Base-by-base conservation (phyloP, 2,329 filamentous ascomycete genomes). In the Alternaria atra region DNA sequence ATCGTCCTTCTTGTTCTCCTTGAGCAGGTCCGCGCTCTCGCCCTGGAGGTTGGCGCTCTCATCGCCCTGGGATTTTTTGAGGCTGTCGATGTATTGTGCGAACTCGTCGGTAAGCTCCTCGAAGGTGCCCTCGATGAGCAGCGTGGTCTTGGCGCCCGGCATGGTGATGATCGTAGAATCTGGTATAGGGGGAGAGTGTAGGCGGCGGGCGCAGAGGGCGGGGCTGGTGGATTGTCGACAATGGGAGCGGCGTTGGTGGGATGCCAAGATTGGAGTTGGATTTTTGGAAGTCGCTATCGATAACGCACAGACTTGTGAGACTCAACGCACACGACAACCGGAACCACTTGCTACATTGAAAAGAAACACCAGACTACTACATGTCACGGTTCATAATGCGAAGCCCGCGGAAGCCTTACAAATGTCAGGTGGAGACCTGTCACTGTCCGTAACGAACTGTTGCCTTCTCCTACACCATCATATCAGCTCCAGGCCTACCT, bases 71-170 rank as follows among this genome's bases (percentile, higher is more conserved):
- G 76, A 74, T 77, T 92, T 90, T 75, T 91, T 91, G 79, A 94
- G 87, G 72, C 89, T 85, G 81, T 97, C 93, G 79, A 99, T 86
- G 83, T 97, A 97, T 75, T 94, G 91, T 80, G 94, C 93, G 85
- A 99, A 91, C 84, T 99, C 95, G 81, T 92, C 90, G 75, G 91
- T 90, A 78, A 97, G 90, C 84, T 98, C 95, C 80, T 93, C 89
- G 81, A 97, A 97, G 75, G 89, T 88, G 80, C 95, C 95, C 85
- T 99, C 95, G 81, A 99, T 88, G 72, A 90, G 83, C 72, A 89
- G 85, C 75, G 87, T 88, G 69, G 84, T 89, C 61, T 85, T 83
- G 65, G 86, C 83, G 72, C 83, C 85, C 66, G 87, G 85, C 87
- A 89, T 89, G 71, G 63, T 79, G 63, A 51, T 63, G 67, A 55